Percentiles rank a stretch among this genome's conserved stretches.
Evolutionary conservation across 2,329 filamentous ascomycete genomes (phyloP).

Genomic region (Scedosporium apiospermum): DNA sequence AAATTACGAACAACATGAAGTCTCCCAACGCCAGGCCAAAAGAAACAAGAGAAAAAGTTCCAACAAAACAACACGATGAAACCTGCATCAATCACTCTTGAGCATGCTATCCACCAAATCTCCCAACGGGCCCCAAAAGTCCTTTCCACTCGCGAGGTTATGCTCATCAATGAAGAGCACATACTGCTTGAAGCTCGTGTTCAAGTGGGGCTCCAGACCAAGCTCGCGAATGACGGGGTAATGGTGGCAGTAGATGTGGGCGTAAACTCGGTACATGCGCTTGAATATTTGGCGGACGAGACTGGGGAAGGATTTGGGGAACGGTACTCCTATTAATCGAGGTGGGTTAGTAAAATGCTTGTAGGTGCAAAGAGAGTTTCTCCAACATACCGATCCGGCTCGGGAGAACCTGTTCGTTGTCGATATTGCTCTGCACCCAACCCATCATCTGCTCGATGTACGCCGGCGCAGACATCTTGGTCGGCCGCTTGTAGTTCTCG

Average conservation of each 20-base stretch:
- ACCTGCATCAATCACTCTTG: conserved; percentile 61
- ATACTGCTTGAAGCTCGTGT: conserved; percentile 99
- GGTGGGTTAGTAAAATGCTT: conserved; percentile 11
- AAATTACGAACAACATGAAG: neutral
- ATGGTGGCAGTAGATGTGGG: conserved; percentile 99
- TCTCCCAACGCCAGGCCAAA: conserved; percentile 3
- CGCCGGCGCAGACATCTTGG: conserved; percentile 93
- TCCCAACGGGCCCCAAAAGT: conserved; percentile 93
- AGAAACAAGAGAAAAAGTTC: too few species aligned
- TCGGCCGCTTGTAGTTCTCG: conserved; percentile 88
- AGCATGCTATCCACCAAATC: conserved; percentile 98
- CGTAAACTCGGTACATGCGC: conserved; percentile 95
- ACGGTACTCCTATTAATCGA: conserved; percentile 61
- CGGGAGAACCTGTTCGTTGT: conserved; percentile 93
- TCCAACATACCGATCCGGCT: conserved; percentile 64
- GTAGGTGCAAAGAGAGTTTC: neutral
- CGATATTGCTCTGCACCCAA: conserved; percentile 92
- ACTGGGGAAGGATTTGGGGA: conserved; percentile 82
- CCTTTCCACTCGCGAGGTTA: conserved; percentile 80
- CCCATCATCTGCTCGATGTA: conserved; percentile 98
- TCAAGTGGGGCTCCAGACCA: conserved; percentile 91
- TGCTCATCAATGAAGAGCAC: conserved; percentile 98
- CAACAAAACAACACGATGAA: neutral
- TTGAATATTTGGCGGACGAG: conserved; percentile 97
- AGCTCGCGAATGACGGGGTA: conserved; percentile 94